phyloP scores from a whole-genome alignment of 148 eudicot species.

The Camellia sinensis region DNA sequence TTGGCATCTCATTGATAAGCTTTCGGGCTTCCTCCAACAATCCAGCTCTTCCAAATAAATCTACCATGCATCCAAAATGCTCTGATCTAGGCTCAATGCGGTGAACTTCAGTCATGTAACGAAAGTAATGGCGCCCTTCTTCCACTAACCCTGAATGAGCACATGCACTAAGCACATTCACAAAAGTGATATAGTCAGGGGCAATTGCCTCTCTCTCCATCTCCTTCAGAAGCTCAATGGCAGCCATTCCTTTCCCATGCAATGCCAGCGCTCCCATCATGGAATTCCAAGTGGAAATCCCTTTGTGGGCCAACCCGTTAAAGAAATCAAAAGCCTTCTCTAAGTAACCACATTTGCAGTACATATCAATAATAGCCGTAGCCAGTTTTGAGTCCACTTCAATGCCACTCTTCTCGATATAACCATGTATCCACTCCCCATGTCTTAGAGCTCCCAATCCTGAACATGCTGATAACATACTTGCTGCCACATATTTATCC shows the following conservation, averaged over 20 bases:
- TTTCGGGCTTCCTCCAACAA: slow-evolving; percentile 51
- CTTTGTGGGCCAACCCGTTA: slow-evolving; percentile 35
- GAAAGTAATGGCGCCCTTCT: slow-evolving; percentile 52
- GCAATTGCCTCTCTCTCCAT: slow-evolving; percentile 41
- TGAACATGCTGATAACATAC: slow-evolving; percentile 78
- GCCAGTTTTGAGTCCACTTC: slow-evolving; percentile 57
- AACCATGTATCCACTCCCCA: slow-evolving; percentile 52
- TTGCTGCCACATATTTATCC: slow-evolving; percentile 64
- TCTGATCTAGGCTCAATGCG: slow-evolving; percentile 53
- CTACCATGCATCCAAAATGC: slow-evolving; percentile 76
- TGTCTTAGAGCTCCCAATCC: slow-evolving; percentile 57
- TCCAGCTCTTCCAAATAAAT: slow-evolving; percentile 68
- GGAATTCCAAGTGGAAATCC: slow-evolving; percentile 69
- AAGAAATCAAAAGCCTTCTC: slow-evolving; percentile 61
- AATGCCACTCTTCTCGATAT: slow-evolving; percentile 40
- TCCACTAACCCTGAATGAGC: slow-evolving; percentile 67
- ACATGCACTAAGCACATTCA: slow-evolving; percentile 65
- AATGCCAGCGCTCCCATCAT: slow-evolving; percentile 74
- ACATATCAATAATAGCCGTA: slow-evolving; percentile 62
- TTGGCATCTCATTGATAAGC: slow-evolving; percentile 56
- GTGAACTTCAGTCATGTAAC: slow-evolving; percentile 46
- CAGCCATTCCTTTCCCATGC: slow-evolving; percentile 61
- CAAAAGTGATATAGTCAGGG: slow-evolving; percentile 64
- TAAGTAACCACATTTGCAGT: slow-evolving; percentile 64
- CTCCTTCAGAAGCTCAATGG: slow-evolving; percentile 54